Base-by-base conservation (phyloP, 1,284 basidiomycete genomes). In the Rhodotorula glutinis region DNA sequence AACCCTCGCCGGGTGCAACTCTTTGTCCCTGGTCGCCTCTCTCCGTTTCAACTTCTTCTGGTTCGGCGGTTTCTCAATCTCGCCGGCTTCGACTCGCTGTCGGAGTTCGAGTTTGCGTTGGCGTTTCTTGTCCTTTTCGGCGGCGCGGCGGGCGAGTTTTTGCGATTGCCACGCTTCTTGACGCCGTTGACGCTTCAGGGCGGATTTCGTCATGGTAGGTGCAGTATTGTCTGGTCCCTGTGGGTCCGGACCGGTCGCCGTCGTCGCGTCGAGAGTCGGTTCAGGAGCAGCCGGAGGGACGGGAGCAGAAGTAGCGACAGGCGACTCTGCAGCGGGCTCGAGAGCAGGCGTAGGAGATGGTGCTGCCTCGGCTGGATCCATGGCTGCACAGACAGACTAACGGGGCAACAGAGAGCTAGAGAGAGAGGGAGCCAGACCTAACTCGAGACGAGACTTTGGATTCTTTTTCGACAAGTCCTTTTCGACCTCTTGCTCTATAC, bases 111-210 rank as follows among this genome's bases (percentile, higher is more conserved):
- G 83, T 75, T 86, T 38, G 33, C 33, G 75, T 68, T 78, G 77
- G 25, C 72, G 74, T 63, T 78, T 86, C 69, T 73, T 73, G 63
- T 77, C 85, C 77, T 86, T 90, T 66, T 92, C 91, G 62, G 81
- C 83, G 14, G 87, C 85, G 19, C 91, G 85, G 27, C 89, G 87
- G 75, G 88, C 88, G 60, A 87, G 81, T 80, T 92, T 93, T 59
- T 81, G 78, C 29, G 86, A 87, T 30, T 86, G 86, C 69, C 84
- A 79, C 38, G 82, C 82, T 59, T 88, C 87, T 21, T 85, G 84
- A 75, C 85, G 88, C 8, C 86, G 86, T 3, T 86, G 84, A 75
- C 85, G 88, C 78, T 93, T 93, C 75, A 86, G 84, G 0, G 90
- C 89, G 25, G 85, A 89, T 78, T 93, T 93, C 53, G 90, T 91